These are phyloP conservation scores for Pythium oligandrum DNA, from an alignment of 352 stramenopile species.

Conservation along the genomic window DNA sequence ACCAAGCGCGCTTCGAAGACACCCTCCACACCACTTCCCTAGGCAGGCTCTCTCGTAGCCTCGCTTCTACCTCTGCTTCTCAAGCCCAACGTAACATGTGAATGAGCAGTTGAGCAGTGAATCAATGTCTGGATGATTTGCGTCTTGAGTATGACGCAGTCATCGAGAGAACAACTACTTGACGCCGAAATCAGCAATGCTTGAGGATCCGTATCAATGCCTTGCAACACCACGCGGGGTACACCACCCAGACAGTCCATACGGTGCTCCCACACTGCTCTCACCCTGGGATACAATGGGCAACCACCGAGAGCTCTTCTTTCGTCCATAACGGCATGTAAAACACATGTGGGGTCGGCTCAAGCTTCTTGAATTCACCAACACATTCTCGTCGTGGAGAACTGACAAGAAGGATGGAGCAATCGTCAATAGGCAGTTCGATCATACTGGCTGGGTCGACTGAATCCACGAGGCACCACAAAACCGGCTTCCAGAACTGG, in stretches of 20 bases:
- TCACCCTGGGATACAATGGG: slow-evolving; percentile 19
- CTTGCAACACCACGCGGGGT: slow-evolving; percentile 26
- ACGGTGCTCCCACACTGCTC: slow-evolving; percentile 15
- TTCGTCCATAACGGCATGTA: slow-evolving; percentile 29
- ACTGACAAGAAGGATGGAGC: slow-evolving; percentile 22
- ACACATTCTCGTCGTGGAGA: slow-evolving; percentile 26
- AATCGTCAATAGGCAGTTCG: slow-evolving; percentile 11
- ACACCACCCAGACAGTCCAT: slow-evolving; percentile 26
- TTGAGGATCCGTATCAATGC: slow-evolving; percentile 17
- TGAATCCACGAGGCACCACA: slow-evolving; percentile 29
- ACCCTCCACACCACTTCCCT: no score
- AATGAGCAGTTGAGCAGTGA: slow-evolving; percentile 4
- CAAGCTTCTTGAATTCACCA: slow-evolving; percentile 29
- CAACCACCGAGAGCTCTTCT: slow-evolving; percentile 22
- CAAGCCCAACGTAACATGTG: no score
- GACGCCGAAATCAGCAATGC: slow-evolving; percentile 17
- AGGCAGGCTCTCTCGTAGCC: no score
- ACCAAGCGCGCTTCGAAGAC: slow-evolving; percentile 13
- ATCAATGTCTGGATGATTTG: slow-evolving; percentile 29
- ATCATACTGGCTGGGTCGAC: slow-evolving; percentile 14
- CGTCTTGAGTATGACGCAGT: slow-evolving; percentile 27
- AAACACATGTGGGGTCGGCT: slow-evolving; percentile 22
- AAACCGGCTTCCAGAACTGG: slow-evolving; percentile 19
- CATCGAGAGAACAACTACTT: slow-evolving; percentile 22
- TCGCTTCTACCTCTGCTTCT: no score